A percentile compares a stretch with the other conserved stretches of the same genome.
Conservation (phyloP, 2,329 filamentous ascomycete genomes). For the Zasmidium citrigriseum region DNA sequence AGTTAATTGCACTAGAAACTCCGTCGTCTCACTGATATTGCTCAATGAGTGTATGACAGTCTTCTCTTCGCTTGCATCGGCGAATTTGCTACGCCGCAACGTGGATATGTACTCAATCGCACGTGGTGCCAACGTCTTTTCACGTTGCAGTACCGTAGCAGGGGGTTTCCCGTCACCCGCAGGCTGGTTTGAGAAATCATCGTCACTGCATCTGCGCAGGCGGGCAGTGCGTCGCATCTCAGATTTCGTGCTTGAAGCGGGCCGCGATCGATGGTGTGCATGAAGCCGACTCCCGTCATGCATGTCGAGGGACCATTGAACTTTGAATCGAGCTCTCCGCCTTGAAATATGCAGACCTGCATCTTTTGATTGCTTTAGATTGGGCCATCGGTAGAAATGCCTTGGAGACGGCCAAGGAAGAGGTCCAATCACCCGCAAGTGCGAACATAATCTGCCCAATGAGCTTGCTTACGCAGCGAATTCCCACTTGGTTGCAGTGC, state of each 20-base stretch:
- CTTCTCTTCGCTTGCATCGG: not conserved
- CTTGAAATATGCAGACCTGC: not conserved
- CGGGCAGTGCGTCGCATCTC: not conserved
- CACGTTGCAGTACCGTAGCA: not conserved
- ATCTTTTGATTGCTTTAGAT: too few species aligned
- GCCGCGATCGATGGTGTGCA: not conserved
- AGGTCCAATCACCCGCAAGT: not conserved
- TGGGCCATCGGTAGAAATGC: not conserved
- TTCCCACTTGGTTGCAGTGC: not conserved
- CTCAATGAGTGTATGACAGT: not conserved
- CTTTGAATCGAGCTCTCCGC: not conserved
- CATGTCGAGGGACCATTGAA: not conserved
- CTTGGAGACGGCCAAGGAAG: not conserved
- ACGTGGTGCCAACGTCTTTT: not conserved
- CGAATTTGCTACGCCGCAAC: not conserved
- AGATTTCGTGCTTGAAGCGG: not conserved
- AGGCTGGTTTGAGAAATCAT: not conserved
- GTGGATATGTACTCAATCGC: not conserved
- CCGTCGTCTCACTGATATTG: not conserved
- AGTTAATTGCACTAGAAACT: not conserved
- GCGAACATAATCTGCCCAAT: not conserved
- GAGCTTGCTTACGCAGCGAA: not conserved
- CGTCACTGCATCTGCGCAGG: not conserved
- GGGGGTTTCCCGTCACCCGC: not conserved
- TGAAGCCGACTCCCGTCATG: not conserved